These are phyloP conservation scores for Xylaria grammica DNA, from an alignment of 495 filamentous ascomycete genomes.

Conservation along the genomic window DNA sequence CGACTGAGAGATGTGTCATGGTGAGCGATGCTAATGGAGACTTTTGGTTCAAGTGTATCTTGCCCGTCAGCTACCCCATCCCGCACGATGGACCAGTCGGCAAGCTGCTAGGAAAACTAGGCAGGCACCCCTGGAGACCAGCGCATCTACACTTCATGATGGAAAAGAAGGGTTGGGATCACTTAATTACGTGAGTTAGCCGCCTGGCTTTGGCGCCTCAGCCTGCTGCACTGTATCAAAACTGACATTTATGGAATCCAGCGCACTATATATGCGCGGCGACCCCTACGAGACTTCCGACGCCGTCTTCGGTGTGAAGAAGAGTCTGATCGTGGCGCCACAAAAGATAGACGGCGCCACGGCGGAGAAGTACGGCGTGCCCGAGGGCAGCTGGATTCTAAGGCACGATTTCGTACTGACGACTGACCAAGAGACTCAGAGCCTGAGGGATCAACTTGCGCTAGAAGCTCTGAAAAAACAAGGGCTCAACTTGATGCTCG, in stretches of 20 bases:
- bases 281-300: conserved; percentile 92
- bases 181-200: conserved; percentile 78
- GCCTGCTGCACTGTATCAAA: conserved; percentile 11
- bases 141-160: conserved; percentile 98
- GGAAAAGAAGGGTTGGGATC: conserved; percentile 79
- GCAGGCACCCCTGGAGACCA: conserved; percentile 80
- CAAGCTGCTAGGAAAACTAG: conserved; percentile 70
- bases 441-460: conserved; percentile 73
- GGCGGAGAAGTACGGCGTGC: conserved; percentile 67
- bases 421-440: conserved; percentile 70
- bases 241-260: conserved; percentile 33
- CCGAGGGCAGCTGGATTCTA: conserved; percentile 70
- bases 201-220: not conserved
- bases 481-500: conserved; percentile 76
- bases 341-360: conserved; percentile 64
- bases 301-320: conserved; percentile 92
- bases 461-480: conserved; percentile 71
- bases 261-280: conserved; percentile 79
- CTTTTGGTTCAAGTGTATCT: conserved; percentile 90
- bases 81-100: conserved; percentile 91
- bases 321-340: conserved; percentile 77
- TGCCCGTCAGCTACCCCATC: conserved; percentile 88
- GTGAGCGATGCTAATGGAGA: conserved; percentile 68
- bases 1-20: conserved; percentile 84
- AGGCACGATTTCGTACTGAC: conserved; percentile 77